These are phyloP conservation scores for Chenopodium album DNA, from an alignment of 148 eudicot species.

Conservation along the genomic window DNA sequence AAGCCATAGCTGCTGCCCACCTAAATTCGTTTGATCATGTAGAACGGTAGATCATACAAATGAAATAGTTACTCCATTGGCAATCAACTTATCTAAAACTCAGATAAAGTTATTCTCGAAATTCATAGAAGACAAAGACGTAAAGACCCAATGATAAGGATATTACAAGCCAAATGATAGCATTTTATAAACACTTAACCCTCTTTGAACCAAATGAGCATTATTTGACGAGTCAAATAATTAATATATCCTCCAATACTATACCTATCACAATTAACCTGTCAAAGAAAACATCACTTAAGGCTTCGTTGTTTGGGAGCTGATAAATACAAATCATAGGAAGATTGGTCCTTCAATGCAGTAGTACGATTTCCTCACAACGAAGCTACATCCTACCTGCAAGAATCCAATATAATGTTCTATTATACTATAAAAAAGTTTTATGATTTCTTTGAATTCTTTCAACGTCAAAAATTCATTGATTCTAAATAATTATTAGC, in stretches of 20 bases:
- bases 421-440: not conserved
- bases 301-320: not conserved
- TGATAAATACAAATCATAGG: not conserved
- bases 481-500: constrained; percentile 18
- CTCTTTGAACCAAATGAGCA: not conserved
- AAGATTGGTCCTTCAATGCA: not conserved
- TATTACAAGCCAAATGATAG: not conserved
- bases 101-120: not conserved
- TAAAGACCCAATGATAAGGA: not conserved
- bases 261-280: not conserved
- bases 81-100: not conserved
- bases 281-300: not conserved
- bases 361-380: not conserved
- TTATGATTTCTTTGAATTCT: not conserved
- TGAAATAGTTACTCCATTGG: not conserved
- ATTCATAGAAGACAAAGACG: not conserved
- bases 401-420: not conserved
- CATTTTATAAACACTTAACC: not conserved
- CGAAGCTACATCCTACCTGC: not conserved
- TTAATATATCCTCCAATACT: not conserved
- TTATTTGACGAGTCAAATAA: not conserved
- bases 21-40: not conserved
- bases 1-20: not conserved
- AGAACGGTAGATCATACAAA: not conserved
- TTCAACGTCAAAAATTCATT: not conserved